phyloP scores from a whole-genome alignment of 1,284 basidiomycete genomes.

The Trametes versicolor region DNA sequence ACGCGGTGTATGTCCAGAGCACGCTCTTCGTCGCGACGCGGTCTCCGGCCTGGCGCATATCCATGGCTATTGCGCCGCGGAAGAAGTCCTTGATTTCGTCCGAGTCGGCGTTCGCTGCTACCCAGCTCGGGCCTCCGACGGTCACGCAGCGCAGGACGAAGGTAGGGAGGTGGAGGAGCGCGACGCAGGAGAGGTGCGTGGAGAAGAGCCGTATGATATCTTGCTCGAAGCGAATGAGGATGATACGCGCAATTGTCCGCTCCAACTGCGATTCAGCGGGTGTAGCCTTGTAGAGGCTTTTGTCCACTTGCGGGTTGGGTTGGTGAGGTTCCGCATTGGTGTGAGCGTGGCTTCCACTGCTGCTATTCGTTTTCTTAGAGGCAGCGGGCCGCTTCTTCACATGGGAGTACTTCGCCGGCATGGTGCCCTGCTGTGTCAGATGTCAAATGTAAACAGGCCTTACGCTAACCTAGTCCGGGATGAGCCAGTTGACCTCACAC shows the following conservation, averaged over 20 bases:
- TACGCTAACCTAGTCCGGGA: neutral
- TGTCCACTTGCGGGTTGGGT: constrained; percentile 60
- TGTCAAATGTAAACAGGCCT: too few species aligned
- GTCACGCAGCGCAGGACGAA: constrained; percentile 70
- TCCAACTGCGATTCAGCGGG: constrained; percentile 68
- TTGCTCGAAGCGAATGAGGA: constrained; percentile 72
- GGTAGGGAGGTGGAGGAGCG: constrained; percentile 69
- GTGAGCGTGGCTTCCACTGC: constrained; percentile 46
- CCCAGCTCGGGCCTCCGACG: constrained; percentile 70
- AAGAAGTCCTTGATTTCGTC: constrained; percentile 80
- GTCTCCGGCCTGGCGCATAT: constrained; percentile 76
- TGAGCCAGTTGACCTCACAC: too few species aligned
- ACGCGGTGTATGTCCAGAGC: constrained; percentile 77
- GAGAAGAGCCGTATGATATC: constrained; percentile 77
- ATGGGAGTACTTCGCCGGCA: constrained; percentile 78
- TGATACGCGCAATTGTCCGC: constrained; percentile 67
- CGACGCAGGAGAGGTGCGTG: constrained; percentile 68
- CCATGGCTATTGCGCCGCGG: constrained; percentile 71
- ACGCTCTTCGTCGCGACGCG: constrained; percentile 80
- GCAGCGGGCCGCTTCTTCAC: constrained; percentile 67
- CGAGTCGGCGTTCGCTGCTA: constrained; percentile 67
- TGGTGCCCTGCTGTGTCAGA: constrained; percentile 34
- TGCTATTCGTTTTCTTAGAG: constrained; percentile 50
- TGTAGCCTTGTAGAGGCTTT: constrained; percentile 60
- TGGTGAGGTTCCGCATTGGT: constrained; percentile 46